A percentile compares a stretch with the other conserved stretches of the same genome.
Conservation (phyloP, 164 flowering plant species). For the Hamamelis virginiana region DNA sequence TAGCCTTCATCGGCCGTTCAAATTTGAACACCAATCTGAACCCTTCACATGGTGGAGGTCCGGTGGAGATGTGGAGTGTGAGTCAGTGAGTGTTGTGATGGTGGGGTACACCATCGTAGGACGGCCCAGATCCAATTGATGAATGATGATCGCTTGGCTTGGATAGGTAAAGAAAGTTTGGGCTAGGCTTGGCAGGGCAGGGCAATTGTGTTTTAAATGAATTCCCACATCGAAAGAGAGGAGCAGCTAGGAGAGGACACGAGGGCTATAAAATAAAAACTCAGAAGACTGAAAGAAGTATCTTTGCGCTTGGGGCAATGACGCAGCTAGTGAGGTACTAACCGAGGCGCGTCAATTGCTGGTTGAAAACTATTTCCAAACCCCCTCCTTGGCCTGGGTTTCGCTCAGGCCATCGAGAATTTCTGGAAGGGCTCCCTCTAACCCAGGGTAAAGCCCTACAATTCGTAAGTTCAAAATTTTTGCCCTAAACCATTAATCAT, state of each 20-base stretch:
- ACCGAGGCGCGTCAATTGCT: conserved; percentile 22
- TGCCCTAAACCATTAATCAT: too few species aligned
- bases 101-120: too few species aligned
- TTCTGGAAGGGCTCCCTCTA: conserved; percentile 26
- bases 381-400: conserved; percentile 23
- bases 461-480: background rate
- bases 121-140: too few species aligned
- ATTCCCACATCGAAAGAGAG: background rate
- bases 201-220: too few species aligned
- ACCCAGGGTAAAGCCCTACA: conserved; percentile 18
- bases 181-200: too few species aligned
- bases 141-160: too few species aligned
- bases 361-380: conserved; percentile 24
- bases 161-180: too few species aligned
- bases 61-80: too few species aligned
- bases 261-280: background rate
- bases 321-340: conserved; percentile 24
- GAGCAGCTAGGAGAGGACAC: background rate
- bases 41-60: too few species aligned
- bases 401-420: conserved; percentile 17
- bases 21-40: too few species aligned
- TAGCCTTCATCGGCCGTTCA: too few species aligned
- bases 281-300: background rate
- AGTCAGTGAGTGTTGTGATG: too few species aligned
- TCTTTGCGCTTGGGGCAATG: conserved; percentile 22